These are phyloP conservation scores for Cladorrhinum samala DNA, from an alignment of 495 filamentous ascomycete genomes.

Conservation along the genomic window DNA sequence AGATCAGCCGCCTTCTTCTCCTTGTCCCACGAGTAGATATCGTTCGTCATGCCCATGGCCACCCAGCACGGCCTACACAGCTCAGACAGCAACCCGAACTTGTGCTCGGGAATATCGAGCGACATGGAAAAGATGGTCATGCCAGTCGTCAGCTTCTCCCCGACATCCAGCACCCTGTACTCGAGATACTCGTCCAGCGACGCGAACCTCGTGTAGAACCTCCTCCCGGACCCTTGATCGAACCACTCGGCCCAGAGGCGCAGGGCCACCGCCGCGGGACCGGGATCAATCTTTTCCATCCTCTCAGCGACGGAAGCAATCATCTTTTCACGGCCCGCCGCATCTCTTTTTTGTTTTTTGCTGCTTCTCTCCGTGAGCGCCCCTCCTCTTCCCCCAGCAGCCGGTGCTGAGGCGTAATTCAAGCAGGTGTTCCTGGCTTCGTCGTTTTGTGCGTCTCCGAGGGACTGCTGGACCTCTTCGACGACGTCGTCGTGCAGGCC, in stretches of 20 bases:
- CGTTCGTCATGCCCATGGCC: constrained; percentile 28
- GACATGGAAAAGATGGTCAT: neutral
- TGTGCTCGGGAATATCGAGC: neutral
- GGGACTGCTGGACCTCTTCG: constrained; percentile 15
- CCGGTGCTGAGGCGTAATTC: no score
- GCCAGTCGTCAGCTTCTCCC: neutral
- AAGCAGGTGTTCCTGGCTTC: constrained; percentile 1
- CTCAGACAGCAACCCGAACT: constrained; percentile 1
- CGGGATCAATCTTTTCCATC: constrained; percentile 22
- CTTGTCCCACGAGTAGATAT: constrained; percentile 28
- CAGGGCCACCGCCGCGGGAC: constrained; percentile 15
- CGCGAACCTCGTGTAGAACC: constrained; percentile 5
- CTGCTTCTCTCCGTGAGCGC: no score
- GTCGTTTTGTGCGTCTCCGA: constrained; percentile 4
- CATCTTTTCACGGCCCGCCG: neutral
- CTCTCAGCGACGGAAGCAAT: constrained; percentile 5
- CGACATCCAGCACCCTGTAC: constrained; percentile 10
- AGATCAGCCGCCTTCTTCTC: constrained; percentile 19
- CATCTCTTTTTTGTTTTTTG: neutral
- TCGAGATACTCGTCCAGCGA: constrained; percentile 16
- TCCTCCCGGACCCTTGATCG: constrained; percentile 9
- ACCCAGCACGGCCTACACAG: constrained; percentile 22
- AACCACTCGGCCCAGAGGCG: constrained; percentile 20
- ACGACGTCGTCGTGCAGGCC: constrained; percentile 36
- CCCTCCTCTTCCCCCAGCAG: no score